A percentile compares a stretch with the other conserved stretches of the same genome.
Conservation (phyloP, 1,139 yeast species). For the Arxiozyma bovina region DNA sequence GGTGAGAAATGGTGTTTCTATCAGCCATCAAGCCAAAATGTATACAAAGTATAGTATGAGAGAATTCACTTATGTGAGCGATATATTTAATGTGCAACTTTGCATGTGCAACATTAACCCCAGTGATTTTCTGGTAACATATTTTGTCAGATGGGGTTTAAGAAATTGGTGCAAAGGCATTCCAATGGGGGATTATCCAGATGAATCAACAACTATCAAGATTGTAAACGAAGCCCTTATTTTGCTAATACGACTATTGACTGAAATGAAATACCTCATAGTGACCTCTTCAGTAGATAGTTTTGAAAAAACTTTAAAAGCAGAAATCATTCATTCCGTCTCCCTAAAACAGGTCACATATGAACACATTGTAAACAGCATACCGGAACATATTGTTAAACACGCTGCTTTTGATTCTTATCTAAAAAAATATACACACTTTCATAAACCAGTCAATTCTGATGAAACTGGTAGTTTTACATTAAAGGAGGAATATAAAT, state of each 20-base stretch:
- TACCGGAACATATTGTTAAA: slow-evolving; percentile 67
- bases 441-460: slow-evolving; percentile 53
- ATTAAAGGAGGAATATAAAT: slow-evolving; percentile 49
- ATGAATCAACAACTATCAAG: slow-evolving; percentile 40
- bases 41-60: slow-evolving; percentile 76
- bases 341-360: slow-evolving; percentile 68
- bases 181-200: slow-evolving; percentile 33
- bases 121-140: slow-evolving; percentile 46
- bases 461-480: slow-evolving; percentile 63
- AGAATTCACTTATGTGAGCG: slow-evolving; percentile 74
- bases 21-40: slow-evolving; percentile 68
- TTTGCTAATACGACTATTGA: slow-evolving; percentile 57
- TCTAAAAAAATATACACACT: slow-evolving; percentile 51
- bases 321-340: slow-evolving; percentile 70
- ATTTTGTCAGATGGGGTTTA: slow-evolving; percentile 66
- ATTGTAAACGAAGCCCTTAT: slow-evolving; percentile 77
- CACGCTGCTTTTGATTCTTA: slow-evolving; percentile 70
- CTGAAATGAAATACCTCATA: slow-evolving; percentile 57
- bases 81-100: slow-evolving; percentile 62
- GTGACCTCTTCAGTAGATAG: slow-evolving; percentile 45
- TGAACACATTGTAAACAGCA: slow-evolving; percentile 55
- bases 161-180: slow-evolving; percentile 41
- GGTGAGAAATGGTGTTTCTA: slow-evolving; percentile 82
- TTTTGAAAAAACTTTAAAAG: slow-evolving; percentile 44
- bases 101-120: slow-evolving; percentile 54